Evolutionary conservation across 2,329 filamentous ascomycete species (phyloP), one percentile per base, ranked within the genome.

Genomic region (Aspergillus luchuensis): DNA sequence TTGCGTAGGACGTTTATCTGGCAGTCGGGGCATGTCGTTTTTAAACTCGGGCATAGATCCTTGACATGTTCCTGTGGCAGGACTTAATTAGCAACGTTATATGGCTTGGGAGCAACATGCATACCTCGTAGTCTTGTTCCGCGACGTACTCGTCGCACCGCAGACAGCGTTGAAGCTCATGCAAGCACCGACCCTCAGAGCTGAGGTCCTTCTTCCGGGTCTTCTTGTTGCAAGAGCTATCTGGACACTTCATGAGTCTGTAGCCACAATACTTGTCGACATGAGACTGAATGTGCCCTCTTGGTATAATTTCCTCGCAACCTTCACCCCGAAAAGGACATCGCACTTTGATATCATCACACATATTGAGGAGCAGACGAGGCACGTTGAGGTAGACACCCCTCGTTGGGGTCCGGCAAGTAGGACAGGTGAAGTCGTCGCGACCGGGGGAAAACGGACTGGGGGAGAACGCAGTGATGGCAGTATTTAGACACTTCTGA

Each of bases 251-350:
- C 21, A 88, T 74, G 39, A 80, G 72, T 54, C 81, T 79, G 67
- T 84, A 84, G 10, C 80, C 80, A 69, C 86, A 89, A 67, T 88
- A 86, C 63, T 84, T 83, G 69, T 84, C 81, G 54, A 87, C 81
- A 69, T 89, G 86, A 60, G 84, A 80, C 70, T 85, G 80, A 52
- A 87, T 78, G 67, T 85, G 82, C 45, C 82, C 83, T 51, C 86
- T 79, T 56, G 85, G 81, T 51, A 85, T 71, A 28, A 82, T 72
- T 65, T 82, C 80, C 43, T 73, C 69, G 73, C 86, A 89, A 5
- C 86, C 86, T 10, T 81, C 78, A 21, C 73, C 72, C n/a, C 70
- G 72, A 61, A 84, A 84, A 0, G 86, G 85, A 69, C 86, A 89
- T 61, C 80, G 82, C 58, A 88, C 86, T 17, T 81, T 71, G 41